A percentile compares a stretch with the other conserved stretches of the same genome.
Evolutionary conservation across 164 flowering plant genomes (phyloP).

Genomic region (Sedum album): DNA sequence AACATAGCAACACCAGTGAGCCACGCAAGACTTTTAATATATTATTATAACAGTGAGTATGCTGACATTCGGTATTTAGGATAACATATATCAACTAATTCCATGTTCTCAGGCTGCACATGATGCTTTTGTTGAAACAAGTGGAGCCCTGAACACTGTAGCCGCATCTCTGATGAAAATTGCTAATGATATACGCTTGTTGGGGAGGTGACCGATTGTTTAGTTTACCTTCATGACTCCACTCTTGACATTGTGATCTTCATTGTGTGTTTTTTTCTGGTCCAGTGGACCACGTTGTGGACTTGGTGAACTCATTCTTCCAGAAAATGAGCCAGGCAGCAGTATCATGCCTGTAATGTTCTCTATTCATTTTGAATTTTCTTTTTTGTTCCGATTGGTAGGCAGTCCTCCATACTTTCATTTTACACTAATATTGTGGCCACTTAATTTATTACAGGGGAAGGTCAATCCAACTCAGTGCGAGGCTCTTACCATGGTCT

Average conservation of each 20-base stretch:
- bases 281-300: constrained; percentile 98
- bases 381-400: background rate
- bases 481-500: constrained; percentile 98
- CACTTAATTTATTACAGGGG: constrained; percentile 50
- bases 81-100: constrained; percentile 12
- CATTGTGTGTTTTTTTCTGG: constrained; percentile 10
- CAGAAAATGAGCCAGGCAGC: constrained; percentile 99
- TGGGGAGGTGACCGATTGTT: constrained; percentile 61
- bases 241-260: constrained; percentile 9
- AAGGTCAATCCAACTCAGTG: constrained; percentile 98
- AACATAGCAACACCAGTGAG: background rate
- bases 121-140: constrained; percentile 96
- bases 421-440: constrained; percentile 1
- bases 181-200: constrained; percentile 83
- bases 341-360: constrained; percentile 93
- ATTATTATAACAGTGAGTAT: background rate
- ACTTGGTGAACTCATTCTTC: constrained; percentile 95
- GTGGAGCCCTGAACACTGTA: constrained; percentile 88
- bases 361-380: background rate
- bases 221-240: background rate
- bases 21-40: background rate
- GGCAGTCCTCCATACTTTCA: background rate
- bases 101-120: constrained; percentile 67
- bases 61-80: background rate
- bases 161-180: constrained; percentile 89